Evolutionary conservation across 805 yeast genomes (phyloP).

Genomic region (Komagataella ulmi): DNA sequence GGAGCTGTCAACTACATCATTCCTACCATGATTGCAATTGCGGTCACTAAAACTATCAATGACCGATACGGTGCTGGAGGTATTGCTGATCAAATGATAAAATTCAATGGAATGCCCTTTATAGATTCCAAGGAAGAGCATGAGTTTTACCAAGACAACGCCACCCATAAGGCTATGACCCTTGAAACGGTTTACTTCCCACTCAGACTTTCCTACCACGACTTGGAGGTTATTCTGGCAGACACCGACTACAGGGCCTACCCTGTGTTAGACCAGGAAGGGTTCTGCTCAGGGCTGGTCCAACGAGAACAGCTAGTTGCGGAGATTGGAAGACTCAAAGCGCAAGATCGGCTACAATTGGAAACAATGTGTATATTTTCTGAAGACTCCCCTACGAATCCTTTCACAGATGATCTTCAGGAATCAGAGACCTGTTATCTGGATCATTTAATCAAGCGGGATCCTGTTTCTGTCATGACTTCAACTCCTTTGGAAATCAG

Average conservation of each 20-base stretch:
- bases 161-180: constrained; percentile 53
- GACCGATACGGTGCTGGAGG: constrained; percentile 72
- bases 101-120: constrained; percentile 77
- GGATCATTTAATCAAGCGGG: constrained; percentile 26
- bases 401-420: not conserved
- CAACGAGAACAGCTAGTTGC: constrained; percentile 25
- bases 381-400: constrained; percentile 4
- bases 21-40: constrained; percentile 94
- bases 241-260: constrained; percentile 29
- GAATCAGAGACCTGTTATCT: constrained; percentile 7
- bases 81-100: constrained; percentile 91
- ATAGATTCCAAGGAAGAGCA: constrained; percentile 63
- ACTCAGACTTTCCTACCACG: constrained; percentile 16
- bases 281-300: constrained; percentile 31
- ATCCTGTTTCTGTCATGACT: constrained; percentile 50
- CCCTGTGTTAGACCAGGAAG: constrained; percentile 30
- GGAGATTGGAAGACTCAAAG: constrained; percentile 13
- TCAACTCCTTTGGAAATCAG: constrained; percentile 45
- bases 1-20: constrained; percentile 87
- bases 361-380: constrained; percentile 11
- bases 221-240: constrained; percentile 19
- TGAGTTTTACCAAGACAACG: constrained; percentile 26
- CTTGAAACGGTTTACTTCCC: constrained; percentile 24
- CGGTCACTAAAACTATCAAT: constrained; percentile 69
- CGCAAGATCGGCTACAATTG: constrained; percentile 8